Evolutionary conservation across 805 yeast species (phyloP).

Genomic region (Kodamaea restingae): DNA sequence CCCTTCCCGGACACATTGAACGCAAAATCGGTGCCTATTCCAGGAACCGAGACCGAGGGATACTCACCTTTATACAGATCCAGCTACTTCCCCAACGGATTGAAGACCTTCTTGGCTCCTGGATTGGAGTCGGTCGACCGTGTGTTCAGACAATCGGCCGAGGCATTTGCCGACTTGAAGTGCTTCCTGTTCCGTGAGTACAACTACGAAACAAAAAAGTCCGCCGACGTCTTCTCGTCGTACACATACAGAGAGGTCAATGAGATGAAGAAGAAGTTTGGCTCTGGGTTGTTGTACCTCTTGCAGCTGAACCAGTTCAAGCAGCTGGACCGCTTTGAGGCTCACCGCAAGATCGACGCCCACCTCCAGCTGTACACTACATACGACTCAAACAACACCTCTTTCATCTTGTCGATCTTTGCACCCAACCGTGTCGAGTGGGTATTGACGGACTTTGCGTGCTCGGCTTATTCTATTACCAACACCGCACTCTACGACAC

Average conservation of each 20-base stretch:
- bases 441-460: conserved; percentile 34
- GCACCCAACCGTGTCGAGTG: conserved; percentile 36
- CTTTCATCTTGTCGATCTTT: conserved; percentile 32
- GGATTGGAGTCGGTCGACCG: conserved; percentile 17
- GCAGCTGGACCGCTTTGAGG: conserved; percentile 12
- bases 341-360: conserved; percentile 21
- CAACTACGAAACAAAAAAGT: conserved; percentile 15
- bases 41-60: conserved; percentile 20
- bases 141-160: conserved; percentile 16
- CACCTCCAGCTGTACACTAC: conserved; percentile 12
- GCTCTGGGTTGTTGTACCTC: conserved; percentile 22
- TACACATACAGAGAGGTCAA: conserved; percentile 16
- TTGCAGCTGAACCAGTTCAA: conserved; percentile 20
- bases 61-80: conserved; percentile 31
- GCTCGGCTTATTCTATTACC: conserved; percentile 30
- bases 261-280: conserved; percentile 13
- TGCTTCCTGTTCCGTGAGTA: conserved; percentile 18
- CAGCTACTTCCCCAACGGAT: conserved; percentile 17
- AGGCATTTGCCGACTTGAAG: conserved; percentile 11
- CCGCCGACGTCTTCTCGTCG: conserved; percentile 14
- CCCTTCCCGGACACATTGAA: conserved; percentile 14
- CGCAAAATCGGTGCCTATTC: conserved; percentile 12
- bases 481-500: conserved; percentile 41
- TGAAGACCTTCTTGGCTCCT: conserved; percentile 20
- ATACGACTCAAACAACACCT: conserved; percentile 19